These are phyloP conservation scores for Pochonia chlamydosporia DNA, from an alignment of 2,329 filamentous ascomycete genomes.

Conservation along the genomic window DNA sequence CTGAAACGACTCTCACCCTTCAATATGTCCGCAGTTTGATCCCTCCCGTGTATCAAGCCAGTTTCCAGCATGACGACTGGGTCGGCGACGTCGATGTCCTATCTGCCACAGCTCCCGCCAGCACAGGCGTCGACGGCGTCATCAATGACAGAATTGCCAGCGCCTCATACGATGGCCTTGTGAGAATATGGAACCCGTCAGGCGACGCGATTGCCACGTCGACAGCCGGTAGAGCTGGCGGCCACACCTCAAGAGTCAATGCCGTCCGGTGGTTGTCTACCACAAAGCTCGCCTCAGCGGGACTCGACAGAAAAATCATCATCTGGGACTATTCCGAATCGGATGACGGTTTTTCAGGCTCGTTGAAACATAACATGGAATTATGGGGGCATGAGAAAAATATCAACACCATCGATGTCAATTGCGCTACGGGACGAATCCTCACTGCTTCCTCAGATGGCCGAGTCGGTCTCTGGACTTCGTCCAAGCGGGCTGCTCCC, in stretches of 20 bases:
- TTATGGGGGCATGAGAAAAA: slow-evolving; percentile 75
- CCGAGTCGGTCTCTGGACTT: slow-evolving; percentile 82
- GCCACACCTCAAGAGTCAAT: slow-evolving; percentile 73
- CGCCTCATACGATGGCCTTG: slow-evolving; percentile 84
- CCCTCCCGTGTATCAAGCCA: slow-evolving; percentile 81
- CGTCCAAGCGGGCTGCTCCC: slow-evolving; percentile 69
- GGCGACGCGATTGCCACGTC: slow-evolving; percentile 81
- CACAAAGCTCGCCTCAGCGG: slow-evolving; percentile 73
- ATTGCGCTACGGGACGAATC: slow-evolving; percentile 68
- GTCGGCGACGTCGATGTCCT: slow-evolving; percentile 81
- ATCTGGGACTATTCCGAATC: slow-evolving; percentile 83
- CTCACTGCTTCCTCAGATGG: slow-evolving; percentile 83
- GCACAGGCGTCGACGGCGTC: slow-evolving; percentile 33
- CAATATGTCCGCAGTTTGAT: slow-evolving; percentile 92
- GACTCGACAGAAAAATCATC: slow-evolving; percentile 78
- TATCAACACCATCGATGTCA: slow-evolving; percentile 69
- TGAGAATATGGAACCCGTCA: slow-evolving; percentile 85
- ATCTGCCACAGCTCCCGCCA: slow-evolving; percentile 58
- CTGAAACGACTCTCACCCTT: slow-evolving; percentile 79
- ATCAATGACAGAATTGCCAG: slow-evolving; percentile 64
- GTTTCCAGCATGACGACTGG: slow-evolving; percentile 98
- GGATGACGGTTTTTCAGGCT: slow-evolving; percentile 51
- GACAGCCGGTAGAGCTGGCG: slow-evolving; percentile 56
- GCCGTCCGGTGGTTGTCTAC: slow-evolving; percentile 77
- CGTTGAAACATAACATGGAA: slow-evolving; percentile 69